Evolutionary conservation across 176 grass and related monocot species (phyloP).

Genomic region (Rhynchospora breviuscula): DNA sequence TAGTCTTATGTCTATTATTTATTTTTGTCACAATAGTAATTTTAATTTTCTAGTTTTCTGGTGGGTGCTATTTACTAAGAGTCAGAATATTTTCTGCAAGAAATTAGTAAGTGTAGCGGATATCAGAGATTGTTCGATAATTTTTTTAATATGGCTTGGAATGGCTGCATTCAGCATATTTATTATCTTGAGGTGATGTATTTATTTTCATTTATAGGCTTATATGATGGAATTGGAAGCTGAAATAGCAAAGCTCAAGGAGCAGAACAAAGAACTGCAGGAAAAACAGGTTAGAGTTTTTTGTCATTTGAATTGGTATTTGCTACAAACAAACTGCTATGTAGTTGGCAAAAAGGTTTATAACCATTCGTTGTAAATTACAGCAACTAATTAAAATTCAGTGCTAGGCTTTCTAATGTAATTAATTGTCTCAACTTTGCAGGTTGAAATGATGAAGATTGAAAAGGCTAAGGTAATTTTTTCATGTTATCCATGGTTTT

Average conservation of each 20-base stretch:
- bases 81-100: not conserved
- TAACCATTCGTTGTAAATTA: not conserved
- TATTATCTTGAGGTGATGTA: not conserved
- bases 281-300: conserved; percentile 65
- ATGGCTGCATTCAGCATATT: too few relatives aligned
- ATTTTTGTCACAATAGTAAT: not conserved
- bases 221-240: conserved; percentile 90
- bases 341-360: not conserved
- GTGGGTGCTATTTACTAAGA: not conserved
- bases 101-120: not conserved
- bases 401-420: not conserved
- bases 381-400: not conserved
- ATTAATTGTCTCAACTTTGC: conserved; percentile 24
- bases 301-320: not conserved
- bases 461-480: conserved; percentile 66
- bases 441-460: conserved; percentile 48
- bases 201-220: conserved; percentile 31
- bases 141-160: not conserved
- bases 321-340: conserved; percentile 3
- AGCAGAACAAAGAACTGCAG: conserved; percentile 61
- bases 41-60: not conserved
- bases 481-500: conserved; percentile 8
- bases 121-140: too few relatives aligned
- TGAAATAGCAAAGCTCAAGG: conserved; percentile 83
- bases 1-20: not conserved